Evolutionary conservation across 768 basidiomycete species (phyloP), one percentile per base, ranked within the genome.

Genomic region (Bullera alba): DNA sequence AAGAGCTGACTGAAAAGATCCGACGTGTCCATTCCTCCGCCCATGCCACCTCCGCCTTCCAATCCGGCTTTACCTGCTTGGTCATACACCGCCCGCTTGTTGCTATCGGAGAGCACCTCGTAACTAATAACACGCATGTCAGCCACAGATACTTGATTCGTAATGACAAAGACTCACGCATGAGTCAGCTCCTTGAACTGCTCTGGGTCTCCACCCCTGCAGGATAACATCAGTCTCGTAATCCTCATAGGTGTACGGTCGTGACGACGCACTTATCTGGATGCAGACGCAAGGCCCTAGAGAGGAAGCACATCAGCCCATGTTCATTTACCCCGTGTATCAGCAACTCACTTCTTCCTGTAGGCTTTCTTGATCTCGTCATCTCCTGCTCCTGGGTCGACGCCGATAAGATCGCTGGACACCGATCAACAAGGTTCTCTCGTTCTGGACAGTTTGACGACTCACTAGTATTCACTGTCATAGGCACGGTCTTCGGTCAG

Each of bases 1-100:
- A 97, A 95, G 37, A 96, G 80, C 65, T 96, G 92, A 63, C 89
- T 87, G 81, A 97, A 99, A 28, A 99, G 79, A 75, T 99, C 95
- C 82, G 93, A 89, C 2, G 95, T 87, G 75, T 97, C 92, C 89
- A 96, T 93, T 6, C 70, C 70, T 16, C 65, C 70, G 14, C 63
- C 64, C 49, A 64, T 64, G 32, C 70, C 70, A 34, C 59, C 66
- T 44, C 71, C 71, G 15, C 64, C 65, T 47, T 70, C 68, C 29
- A 70, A 51, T 42, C 91, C 93, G 55, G 90, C 90, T 73, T 97
- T 92, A 53, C 95, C 95, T 47, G 84, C 82, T 46, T 85, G 75
- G 77, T 97, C 92, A 67, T 99, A 97, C 22, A 71, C 53, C 10
- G 54, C 50, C 46, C 67, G 57, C 46, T 70, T 70, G 61, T 71